A percentile compares a stretch with the other conserved stretches of the same genome.
Conservation (phyloP, 176 grass and related monocot genomes). For the Lolium perenne region DNA sequence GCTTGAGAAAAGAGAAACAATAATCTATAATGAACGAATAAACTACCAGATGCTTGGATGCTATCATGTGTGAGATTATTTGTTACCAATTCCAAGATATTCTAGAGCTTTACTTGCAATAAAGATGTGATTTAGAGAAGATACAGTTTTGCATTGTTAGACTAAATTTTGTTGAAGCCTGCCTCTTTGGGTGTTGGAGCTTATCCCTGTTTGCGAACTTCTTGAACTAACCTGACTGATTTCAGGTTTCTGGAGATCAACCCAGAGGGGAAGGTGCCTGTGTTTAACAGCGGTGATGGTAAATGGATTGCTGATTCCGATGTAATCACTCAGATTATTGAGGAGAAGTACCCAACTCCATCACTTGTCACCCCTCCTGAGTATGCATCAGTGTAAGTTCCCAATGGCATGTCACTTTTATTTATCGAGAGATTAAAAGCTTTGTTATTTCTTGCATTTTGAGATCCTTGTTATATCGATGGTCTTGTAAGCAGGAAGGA, state of each 20-base stretch:
- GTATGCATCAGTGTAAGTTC: constrained; percentile 69
- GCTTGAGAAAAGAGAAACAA: not conserved
- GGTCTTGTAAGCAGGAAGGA: not conserved
- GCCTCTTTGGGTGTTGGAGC: not conserved
- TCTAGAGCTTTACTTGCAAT: not conserved
- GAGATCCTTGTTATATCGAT: not conserved
- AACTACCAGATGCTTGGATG: not conserved
- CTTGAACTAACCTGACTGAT: not conserved
- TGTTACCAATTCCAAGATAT: not conserved
- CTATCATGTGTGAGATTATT: not conserved
- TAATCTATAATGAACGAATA: not conserved
- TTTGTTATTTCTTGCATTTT: not conserved
- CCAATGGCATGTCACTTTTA: not conserved
- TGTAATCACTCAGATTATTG: constrained; percentile 76
- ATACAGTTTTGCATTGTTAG: not conserved
- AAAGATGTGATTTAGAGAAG: not conserved
- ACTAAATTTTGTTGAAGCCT: not conserved
- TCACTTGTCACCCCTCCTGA: constrained; percentile 72
- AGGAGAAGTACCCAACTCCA: constrained; percentile 78
- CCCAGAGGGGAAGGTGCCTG: constrained; percentile 89
- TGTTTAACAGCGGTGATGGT: constrained; percentile 65
- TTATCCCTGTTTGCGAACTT: not conserved
- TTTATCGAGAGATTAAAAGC: not conserved
- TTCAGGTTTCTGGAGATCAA: constrained; percentile 83
- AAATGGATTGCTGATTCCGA: constrained; percentile 89